These are phyloP conservation scores for Cystobasidium onofrii DNA, from an alignment of 768 basidiomycete genomes.

Conservation along the genomic window DNA sequence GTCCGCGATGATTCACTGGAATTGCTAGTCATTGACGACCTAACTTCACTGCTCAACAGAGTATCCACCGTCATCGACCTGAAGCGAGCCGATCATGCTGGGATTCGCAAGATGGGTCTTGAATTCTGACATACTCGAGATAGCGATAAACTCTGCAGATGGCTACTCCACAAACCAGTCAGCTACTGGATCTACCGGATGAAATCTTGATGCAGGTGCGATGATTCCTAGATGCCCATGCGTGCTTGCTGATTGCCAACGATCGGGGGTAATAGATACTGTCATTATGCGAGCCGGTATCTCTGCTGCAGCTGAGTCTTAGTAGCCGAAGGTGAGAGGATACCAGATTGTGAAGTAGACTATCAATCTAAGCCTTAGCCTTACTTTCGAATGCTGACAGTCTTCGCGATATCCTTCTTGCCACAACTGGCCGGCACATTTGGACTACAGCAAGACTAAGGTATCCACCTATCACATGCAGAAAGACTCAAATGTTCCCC, in stretches of 20 bases:
- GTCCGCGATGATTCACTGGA: too few relatives aligned
- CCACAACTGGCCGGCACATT: background rate
- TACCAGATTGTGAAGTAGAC: background rate
- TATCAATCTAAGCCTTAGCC: background rate
- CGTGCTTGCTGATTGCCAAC: too few relatives aligned
- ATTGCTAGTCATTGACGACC: too few relatives aligned
- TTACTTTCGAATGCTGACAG: background rate
- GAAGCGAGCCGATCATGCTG: too few relatives aligned
- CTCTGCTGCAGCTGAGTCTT: background rate
- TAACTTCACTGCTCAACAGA: too few relatives aligned
- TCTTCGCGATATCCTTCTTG: background rate
- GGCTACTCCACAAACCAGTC: background rate
- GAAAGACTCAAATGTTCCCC: slow-evolving; percentile 21
- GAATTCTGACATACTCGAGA: too few relatives aligned
- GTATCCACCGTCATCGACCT: too few relatives aligned
- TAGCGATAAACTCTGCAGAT: too few relatives aligned
- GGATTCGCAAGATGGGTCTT: too few relatives aligned
- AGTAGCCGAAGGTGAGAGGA: background rate
- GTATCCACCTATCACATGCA: background rate
- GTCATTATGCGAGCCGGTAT: background rate
- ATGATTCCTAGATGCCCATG: too few relatives aligned
- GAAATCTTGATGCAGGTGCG: background rate
- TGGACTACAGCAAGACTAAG: background rate
- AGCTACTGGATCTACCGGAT: background rate
- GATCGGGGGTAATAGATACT: background rate